A percentile compares a stretch with the other conserved stretches of the same genome.
Conservation (phyloP, 352 stramenopile genomes). For the Phytophthora chlamydospora region DNA sequence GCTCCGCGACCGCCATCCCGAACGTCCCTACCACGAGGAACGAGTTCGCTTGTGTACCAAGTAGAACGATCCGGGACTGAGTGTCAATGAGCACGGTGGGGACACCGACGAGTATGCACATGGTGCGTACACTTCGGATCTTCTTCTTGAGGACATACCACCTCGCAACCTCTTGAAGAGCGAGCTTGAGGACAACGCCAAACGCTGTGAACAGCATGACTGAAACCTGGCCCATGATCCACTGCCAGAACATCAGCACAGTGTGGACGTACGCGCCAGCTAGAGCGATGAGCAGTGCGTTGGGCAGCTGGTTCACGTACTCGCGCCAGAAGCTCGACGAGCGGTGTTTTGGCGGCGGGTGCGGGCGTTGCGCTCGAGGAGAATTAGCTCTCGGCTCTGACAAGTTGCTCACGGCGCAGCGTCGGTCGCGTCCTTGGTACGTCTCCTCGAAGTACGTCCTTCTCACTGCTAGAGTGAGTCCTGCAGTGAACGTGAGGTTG, state of each 20-base stretch:
- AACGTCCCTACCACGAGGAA: constrained; percentile 24
- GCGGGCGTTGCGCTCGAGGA: neutral
- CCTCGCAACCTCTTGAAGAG: constrained; percentile 36
- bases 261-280: constrained; percentile 36
- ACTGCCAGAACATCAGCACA: constrained; percentile 16
- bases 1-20: constrained; percentile 32
- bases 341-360: constrained; percentile 9
- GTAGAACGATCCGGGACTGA: constrained; percentile 46
- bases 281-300: constrained; percentile 7
- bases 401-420: constrained; percentile 4
- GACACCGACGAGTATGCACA: constrained; percentile 46
- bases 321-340: constrained; percentile 5
- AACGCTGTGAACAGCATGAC: constrained; percentile 23
- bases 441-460: constrained; percentile 30
- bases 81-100: constrained; percentile 55
- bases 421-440: constrained; percentile 22
- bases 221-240: constrained; percentile 7
- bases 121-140: constrained; percentile 45
- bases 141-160: constrained; percentile 32
- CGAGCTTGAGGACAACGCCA: constrained; percentile 43
- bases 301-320: constrained; percentile 14
- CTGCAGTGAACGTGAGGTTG: constrained; percentile 28
- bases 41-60: constrained; percentile 28
- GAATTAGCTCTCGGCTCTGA: neutral
- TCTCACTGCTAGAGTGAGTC: constrained; percentile 10